Conservation (phyloP, 2,329 filamentous ascomycete genomes). For the Talaromyces rugulosus region DNA sequence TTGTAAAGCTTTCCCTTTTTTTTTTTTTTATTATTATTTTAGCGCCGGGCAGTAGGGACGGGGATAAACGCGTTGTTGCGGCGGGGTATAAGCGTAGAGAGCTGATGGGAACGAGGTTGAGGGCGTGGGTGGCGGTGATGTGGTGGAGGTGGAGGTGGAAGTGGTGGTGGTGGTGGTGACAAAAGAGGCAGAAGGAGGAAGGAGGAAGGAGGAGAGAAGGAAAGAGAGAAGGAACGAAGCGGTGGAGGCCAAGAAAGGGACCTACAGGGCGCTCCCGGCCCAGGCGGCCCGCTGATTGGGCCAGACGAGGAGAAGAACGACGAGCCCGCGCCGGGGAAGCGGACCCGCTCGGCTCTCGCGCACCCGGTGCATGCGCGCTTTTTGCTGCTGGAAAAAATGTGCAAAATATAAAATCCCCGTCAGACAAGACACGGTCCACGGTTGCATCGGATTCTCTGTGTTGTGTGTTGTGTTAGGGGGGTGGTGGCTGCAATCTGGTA, state of each 20-base stretch:
- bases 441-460: neutral
- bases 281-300: slow-evolving; percentile 32
- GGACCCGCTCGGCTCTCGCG: slow-evolving; percentile 8
- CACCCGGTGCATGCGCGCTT: neutral
- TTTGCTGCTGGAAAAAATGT: too few relatives aligned
- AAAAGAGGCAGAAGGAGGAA: slow-evolving; percentile 8
- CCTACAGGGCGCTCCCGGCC: slow-evolving; percentile 18
- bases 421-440: neutral
- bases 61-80: slow-evolving; percentile 1
- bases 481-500: neutral
- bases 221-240: slow-evolving; percentile 8
- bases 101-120: slow-evolving; percentile 8
- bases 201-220: neutral
- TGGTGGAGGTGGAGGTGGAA: neutral
- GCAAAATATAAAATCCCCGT: neutral
- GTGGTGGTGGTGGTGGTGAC: neutral
- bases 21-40: neutral
- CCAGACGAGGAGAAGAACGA: slow-evolving; percentile 32
- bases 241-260: slow-evolving; percentile 28
- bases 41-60: neutral
- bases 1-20: neutral
- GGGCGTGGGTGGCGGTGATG: neutral
- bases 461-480: neutral
- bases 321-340: slow-evolving; percentile 12
- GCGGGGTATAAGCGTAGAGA: neutral